Percentiles rank a stretch among this genome's conserved stretches.
Evolutionary conservation across 1,139 yeast species (phyloP).

Genomic region (Debaryomycetaceae sp.): DNA sequence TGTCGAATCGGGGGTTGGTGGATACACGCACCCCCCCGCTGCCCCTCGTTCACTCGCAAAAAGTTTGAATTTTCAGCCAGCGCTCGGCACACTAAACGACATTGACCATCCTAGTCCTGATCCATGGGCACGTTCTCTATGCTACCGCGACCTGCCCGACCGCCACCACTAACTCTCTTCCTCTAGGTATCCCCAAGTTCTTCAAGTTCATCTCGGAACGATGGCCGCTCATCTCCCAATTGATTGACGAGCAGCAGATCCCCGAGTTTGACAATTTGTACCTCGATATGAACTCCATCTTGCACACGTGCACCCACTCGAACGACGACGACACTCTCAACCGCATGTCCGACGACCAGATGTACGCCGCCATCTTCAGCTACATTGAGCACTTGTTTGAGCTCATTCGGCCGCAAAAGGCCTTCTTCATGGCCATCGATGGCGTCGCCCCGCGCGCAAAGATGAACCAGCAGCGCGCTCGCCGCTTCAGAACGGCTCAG

Average conservation of each 20-base stretch:
- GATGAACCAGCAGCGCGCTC: constrained; percentile 97
- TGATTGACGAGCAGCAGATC: constrained; percentile 72
- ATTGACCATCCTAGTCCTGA: too few relatives aligned
- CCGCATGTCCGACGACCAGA: constrained; percentile 77
- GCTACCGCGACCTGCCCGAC: too few relatives aligned
- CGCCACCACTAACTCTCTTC: too few relatives aligned
- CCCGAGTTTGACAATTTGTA: constrained; percentile 94
- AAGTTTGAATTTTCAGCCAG: too few relatives aligned
- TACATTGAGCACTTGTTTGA: constrained; percentile 91
- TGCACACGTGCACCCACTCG: constrained; percentile 87
- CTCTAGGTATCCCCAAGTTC: constrained; percentile 93
- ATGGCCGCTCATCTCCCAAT: constrained; percentile 94
- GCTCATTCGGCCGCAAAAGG: constrained; percentile 74
- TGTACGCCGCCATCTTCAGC: constrained; percentile 85
- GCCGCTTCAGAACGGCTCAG: constrained; percentile 91
- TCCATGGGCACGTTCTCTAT: too few relatives aligned
- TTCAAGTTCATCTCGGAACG: constrained; percentile 95
- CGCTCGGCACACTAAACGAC: too few relatives aligned
- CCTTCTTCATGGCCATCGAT: constrained; percentile 95
- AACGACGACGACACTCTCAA: constrained; percentile 51
- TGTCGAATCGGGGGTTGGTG: too few relatives aligned
- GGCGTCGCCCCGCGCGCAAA: constrained; percentile 99
- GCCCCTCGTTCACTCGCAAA: too few relatives aligned
- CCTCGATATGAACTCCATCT: constrained; percentile 94
- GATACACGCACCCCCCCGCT: too few relatives aligned